phyloP scores from a whole-genome alignment of 2,329 filamentous ascomycete genomes.

The Monosporascus sp. region DNA sequence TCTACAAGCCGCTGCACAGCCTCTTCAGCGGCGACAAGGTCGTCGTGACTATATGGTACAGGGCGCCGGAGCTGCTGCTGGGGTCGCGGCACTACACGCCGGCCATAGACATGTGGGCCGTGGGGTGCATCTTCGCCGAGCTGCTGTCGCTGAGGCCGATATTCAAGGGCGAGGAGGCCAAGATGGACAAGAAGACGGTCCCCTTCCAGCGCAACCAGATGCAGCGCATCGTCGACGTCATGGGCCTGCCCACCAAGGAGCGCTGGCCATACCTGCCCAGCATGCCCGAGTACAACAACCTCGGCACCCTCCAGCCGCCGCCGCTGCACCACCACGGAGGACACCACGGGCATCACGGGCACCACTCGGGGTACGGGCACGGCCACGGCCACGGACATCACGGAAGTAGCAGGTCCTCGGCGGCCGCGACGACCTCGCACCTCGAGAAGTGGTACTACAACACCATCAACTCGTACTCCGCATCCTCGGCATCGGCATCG shows the following conservation, averaged over 20 bases:
- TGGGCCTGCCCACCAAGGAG: conserved; percentile 84
- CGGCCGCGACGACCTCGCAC: conserved; percentile 33
- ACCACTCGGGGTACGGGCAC: conserved; percentile 13
- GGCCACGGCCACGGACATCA: conserved; percentile 20
- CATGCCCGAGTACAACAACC: conserved; percentile 81
- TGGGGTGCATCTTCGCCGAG: conserved; percentile 97
- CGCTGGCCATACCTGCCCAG: conserved; percentile 78
- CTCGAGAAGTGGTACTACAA: conserved; percentile 79
- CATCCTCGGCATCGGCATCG: conserved; percentile 39
- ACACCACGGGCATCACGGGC: conserved; percentile 6
- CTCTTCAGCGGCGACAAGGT: conserved; percentile 95
- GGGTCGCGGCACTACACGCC: conserved; percentile 95
- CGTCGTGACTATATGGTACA: conserved; percentile 98
- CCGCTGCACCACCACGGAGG: conserved; percentile 37
- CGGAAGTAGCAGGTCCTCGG: conserved; percentile 18
- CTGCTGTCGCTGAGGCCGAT: conserved; percentile 85
- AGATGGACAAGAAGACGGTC: conserved; percentile 98
- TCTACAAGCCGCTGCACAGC: conserved; percentile 88
- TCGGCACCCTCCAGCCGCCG: conserved; percentile 51
- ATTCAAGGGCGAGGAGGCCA: conserved; percentile 97
- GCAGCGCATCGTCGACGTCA: conserved; percentile 96
- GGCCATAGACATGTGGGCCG: conserved; percentile 94
- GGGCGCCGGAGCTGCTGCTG: conserved; percentile 86
- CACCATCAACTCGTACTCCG: conserved; percentile 56
- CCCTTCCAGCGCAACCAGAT: conserved; percentile 98